Conservation (phyloP, 2,329 filamentous ascomycete species). For the Pseudogymnoascus sp. region DNA sequence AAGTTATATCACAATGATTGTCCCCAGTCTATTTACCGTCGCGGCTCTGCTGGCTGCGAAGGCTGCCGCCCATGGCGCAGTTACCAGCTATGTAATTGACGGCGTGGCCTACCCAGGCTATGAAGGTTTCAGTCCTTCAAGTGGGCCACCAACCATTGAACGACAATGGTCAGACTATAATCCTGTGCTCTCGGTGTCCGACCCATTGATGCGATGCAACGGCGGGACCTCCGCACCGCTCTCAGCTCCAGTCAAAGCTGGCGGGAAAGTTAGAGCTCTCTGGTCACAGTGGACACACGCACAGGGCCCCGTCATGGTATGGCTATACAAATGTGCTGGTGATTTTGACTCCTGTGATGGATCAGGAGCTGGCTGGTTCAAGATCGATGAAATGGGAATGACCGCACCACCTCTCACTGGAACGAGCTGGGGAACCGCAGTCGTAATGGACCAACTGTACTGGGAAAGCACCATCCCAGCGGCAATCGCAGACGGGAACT, state of each 20-base stretch:
- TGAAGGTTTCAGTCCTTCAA: conserved; percentile 42
- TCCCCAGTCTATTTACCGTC: conserved; percentile 30
- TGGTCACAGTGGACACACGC: conserved; percentile 52
- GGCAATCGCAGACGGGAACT: conserved; percentile 43
- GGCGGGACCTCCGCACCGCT: conserved; percentile 42
- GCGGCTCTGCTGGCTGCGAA: conserved; percentile 26
- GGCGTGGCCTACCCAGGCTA: conserved; percentile 38
- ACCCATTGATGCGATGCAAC: conserved; percentile 48
- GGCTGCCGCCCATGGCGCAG: conserved; percentile 32
- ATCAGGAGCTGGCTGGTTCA: conserved; percentile 49
- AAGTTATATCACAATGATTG: conserved; percentile 28
- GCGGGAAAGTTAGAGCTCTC: conserved; percentile 40
- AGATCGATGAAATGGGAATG: conserved; percentile 48
- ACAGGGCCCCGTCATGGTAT: conserved; percentile 53
- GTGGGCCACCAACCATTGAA: conserved; percentile 46
- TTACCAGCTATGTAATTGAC: conserved; percentile 42
- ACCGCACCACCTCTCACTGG: conserved; percentile 37
- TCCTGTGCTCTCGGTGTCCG: conserved; percentile 42
- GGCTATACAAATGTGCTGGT: conserved; percentile 45
- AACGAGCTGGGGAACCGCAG: conserved; percentile 41
- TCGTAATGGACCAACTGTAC: conserved; percentile 37
- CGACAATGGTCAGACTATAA: conserved; percentile 52
- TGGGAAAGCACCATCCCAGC: conserved; percentile 45
- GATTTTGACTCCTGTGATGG: conserved; percentile 44
- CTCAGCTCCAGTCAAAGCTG: conserved; percentile 39